These are phyloP conservation scores for Colletotrichum cereale DNA, from an alignment of 2,329 filamentous ascomycete species.

Conservation along the genomic window DNA sequence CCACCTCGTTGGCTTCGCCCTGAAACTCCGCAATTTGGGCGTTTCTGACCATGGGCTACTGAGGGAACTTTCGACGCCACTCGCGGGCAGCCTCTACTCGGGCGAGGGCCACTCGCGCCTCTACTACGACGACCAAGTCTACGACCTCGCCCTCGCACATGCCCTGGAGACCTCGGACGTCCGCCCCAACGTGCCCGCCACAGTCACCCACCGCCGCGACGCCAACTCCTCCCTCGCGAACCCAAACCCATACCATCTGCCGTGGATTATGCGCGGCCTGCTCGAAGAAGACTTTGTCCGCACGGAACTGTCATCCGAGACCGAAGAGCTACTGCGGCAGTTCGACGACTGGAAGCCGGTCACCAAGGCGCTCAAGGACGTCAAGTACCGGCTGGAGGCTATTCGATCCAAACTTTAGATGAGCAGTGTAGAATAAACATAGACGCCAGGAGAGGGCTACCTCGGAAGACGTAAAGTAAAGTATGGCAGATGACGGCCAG, in stretches of 20 bases:
- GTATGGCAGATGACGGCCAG: background rate
- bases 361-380: conserved; percentile 93
- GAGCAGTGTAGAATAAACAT: background rate
- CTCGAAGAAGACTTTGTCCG: conserved; percentile 93
- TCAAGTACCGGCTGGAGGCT: conserved; percentile 93
- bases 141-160: conserved; percentile 81
- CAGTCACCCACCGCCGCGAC: conserved; percentile 40
- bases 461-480: background rate
- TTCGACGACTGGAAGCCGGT: conserved; percentile 95
- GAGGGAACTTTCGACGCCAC: conserved; percentile 86
- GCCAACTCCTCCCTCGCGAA: conserved; percentile 54
- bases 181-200: conserved; percentile 46
- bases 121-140: conserved; percentile 90
- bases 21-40: conserved; percentile 94
- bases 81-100: conserved; percentile 91
- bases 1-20: conserved; percentile 90
- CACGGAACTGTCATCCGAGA: conserved; percentile 82
- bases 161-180: conserved; percentile 77
- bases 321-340: conserved; percentile 81
- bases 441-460: too few species aligned
- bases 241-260: conserved; percentile 89
- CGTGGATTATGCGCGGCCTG: conserved; percentile 95
- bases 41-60: conserved; percentile 94
- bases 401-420: conserved; percentile 84
- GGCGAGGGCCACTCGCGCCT: conserved; percentile 94